Conservation (phyloP, 2,329 filamentous ascomycete genomes). For the Coniochaeta pulveracea region DNA sequence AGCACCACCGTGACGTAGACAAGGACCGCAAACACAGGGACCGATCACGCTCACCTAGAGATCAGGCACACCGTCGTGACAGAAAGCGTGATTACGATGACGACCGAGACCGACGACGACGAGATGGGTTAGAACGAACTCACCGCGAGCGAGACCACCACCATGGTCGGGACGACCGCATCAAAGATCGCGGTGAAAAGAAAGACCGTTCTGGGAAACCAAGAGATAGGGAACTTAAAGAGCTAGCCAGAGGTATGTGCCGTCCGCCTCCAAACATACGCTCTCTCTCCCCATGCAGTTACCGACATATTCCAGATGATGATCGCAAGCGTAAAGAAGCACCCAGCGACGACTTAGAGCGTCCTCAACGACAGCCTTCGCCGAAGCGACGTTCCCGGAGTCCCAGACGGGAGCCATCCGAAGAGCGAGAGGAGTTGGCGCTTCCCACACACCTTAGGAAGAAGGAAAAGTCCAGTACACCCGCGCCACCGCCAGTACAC, state of each 20-base stretch:
- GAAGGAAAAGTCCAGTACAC: constrained; percentile 5
- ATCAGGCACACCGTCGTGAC: not conserved
- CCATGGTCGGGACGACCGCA: not conserved
- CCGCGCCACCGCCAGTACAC: constrained; percentile 8
- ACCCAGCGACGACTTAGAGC: not conserved
- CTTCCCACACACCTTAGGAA: constrained; percentile 12
- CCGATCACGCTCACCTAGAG: constrained; percentile 1
- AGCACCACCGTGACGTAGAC: constrained; percentile 13
- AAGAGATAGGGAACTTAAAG: not conserved
- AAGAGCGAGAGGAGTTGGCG: constrained; percentile 8
- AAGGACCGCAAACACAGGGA: constrained; percentile 13
- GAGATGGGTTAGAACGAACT: not conserved
- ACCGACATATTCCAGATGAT: not conserved
- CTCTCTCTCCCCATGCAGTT: not conserved
- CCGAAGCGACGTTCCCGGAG: constrained; percentile 10
- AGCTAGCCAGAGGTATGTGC: not conserved
- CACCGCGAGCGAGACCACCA: not conserved
- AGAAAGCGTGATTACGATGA: not conserved
- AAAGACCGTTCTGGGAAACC: constrained; percentile 1
- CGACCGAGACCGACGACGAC: not conserved
- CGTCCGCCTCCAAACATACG: too few species aligned
- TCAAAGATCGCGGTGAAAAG: not conserved
- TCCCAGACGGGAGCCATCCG: constrained; percentile 5
- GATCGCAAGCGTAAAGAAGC: not conserved
- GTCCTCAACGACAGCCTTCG: constrained; percentile 1